Conservation (phyloP, 2,329 filamentous ascomycete genomes). For the Ophiostoma sp. region DNA sequence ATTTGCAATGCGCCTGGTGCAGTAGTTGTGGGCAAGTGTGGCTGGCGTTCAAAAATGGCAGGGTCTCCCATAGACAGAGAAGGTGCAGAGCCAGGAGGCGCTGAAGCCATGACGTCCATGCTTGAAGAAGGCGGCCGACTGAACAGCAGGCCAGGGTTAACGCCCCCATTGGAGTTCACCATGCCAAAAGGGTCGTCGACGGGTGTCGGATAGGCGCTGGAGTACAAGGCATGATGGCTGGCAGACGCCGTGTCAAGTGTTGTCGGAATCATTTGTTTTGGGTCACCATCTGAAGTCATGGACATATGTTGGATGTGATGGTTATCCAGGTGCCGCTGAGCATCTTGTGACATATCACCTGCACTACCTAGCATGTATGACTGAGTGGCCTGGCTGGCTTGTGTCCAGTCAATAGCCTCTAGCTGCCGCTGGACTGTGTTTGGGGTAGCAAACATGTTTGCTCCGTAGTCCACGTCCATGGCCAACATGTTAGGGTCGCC, state of each 20-base stretch:
- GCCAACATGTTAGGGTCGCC: slow-evolving; percentile 42
- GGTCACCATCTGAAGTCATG: slow-evolving; percentile 41
- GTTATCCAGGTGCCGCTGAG: slow-evolving; percentile 25
- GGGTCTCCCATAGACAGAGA: slow-evolving; percentile 15
- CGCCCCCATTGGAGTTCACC: slow-evolving; percentile 43
- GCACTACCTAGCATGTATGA: slow-evolving; percentile 41
- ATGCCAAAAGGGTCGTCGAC: slow-evolving; percentile 50
- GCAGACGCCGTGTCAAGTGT: slow-evolving; percentile 37
- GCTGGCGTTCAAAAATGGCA: slow-evolving; percentile 27
- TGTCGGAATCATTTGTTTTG: slow-evolving; percentile 42
- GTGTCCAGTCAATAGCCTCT: slow-evolving; percentile 54
- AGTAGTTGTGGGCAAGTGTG: slow-evolving; percentile 29
- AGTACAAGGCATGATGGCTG: slow-evolving; percentile 37
- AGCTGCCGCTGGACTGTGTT: slow-evolving; percentile 44
- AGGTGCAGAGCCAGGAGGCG: slow-evolving; percentile 18
- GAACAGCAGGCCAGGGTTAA: slow-evolving; percentile 56
- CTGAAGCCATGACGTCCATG: slow-evolving; percentile 36
- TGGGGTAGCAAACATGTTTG: slow-evolving; percentile 42
- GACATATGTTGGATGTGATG: slow-evolving; percentile 24
- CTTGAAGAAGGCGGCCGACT: slow-evolving; percentile 46
- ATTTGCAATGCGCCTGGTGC: slow-evolving; percentile 25
- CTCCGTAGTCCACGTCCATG: slow-evolving; percentile 56
- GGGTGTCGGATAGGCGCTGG: slow-evolving; percentile 39
- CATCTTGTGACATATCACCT: slow-evolving; percentile 33
- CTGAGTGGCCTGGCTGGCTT: slow-evolving; percentile 43